Conservation (phyloP, 2,329 filamentous ascomycete genomes). For the Knufia petricola region DNA sequence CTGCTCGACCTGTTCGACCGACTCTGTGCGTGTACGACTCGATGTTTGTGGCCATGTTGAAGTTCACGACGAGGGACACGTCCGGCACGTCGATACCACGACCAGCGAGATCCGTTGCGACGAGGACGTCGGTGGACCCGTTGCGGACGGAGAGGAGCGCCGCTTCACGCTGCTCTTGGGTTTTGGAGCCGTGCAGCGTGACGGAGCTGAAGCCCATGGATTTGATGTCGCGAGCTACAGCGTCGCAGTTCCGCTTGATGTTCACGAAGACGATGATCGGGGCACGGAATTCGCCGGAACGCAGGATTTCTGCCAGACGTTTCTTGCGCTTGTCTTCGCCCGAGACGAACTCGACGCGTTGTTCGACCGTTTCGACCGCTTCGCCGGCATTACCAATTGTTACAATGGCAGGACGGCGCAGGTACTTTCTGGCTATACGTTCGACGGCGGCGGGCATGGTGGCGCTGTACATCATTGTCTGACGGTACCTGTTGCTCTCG, state of each 20-base stretch:
- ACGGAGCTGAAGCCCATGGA: conserved; percentile 83
- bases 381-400: conserved; percentile 92
- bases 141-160: conserved; percentile 76
- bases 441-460: conserved; percentile 93
- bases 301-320: conserved; percentile 81
- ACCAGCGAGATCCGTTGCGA: conserved; percentile 90
- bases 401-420: conserved; percentile 83
- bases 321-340: conserved; percentile 97
- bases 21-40: conserved; percentile 96
- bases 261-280: conserved; percentile 99
- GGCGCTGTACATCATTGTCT: conserved; percentile 99
- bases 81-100: conserved; percentile 97
- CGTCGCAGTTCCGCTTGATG: conserved; percentile 97
- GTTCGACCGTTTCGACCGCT: conserved; percentile 94
- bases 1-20: conserved; percentile 91
- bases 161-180: conserved; percentile 93
- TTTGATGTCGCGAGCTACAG: conserved; percentile 87
- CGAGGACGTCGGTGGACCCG: conserved; percentile 74
- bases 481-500: conserved; percentile 70
- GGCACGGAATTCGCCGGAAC: conserved; percentile 66
- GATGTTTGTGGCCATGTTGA: conserved; percentile 93
- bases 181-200: conserved; percentile 90
- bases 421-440: conserved; percentile 92
- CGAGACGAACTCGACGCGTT: conserved; percentile 81
- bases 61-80: conserved; percentile 90